Conservation (phyloP, 73 alveolate genomes). For the Paraurostyla sp. region DNA sequence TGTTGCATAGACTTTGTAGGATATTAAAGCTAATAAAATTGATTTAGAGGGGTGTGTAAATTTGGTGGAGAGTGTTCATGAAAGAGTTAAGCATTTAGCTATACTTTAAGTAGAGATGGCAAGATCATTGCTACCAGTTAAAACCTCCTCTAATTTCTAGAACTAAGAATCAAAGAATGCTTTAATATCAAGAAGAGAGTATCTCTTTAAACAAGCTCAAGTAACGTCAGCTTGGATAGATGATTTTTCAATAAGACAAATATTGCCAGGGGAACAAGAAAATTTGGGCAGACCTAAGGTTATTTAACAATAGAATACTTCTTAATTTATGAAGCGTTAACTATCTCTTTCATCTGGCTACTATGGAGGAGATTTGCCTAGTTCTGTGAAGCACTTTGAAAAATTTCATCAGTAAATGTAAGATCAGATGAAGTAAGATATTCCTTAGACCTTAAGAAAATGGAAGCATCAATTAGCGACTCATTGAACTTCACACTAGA, state of each 20-base stretch:
- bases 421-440: slow-evolving; percentile 14
- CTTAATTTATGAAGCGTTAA: too few species aligned
- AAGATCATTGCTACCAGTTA: slow-evolving; percentile 36
- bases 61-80: slow-evolving; percentile 10
- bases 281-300: neutral
- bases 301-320: neutral
- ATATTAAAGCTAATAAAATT: slow-evolving; percentile 31
- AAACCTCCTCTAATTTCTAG: slow-evolving; percentile 13
- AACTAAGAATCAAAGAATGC: slow-evolving; percentile 25
- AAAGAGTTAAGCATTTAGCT: slow-evolving; percentile 50
- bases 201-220: slow-evolving; percentile 46
- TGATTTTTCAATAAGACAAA: slow-evolving; percentile 4
- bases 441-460: slow-evolving; percentile 4
- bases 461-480: slow-evolving; percentile 10
- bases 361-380: neutral
- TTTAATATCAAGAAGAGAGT: slow-evolving; percentile 45
- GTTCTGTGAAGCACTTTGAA: slow-evolving; percentile 18
- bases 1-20: slow-evolving; percentile 31
- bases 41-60: neutral
- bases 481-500: neutral
- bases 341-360: too few species aligned
- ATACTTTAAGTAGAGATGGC: slow-evolving; percentile 47
- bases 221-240: slow-evolving; percentile 47
- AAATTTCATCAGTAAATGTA: neutral
- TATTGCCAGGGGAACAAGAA: slow-evolving; percentile 30